Conservation (phyloP, 306 rosid species). For the Malus asiatica region DNA sequence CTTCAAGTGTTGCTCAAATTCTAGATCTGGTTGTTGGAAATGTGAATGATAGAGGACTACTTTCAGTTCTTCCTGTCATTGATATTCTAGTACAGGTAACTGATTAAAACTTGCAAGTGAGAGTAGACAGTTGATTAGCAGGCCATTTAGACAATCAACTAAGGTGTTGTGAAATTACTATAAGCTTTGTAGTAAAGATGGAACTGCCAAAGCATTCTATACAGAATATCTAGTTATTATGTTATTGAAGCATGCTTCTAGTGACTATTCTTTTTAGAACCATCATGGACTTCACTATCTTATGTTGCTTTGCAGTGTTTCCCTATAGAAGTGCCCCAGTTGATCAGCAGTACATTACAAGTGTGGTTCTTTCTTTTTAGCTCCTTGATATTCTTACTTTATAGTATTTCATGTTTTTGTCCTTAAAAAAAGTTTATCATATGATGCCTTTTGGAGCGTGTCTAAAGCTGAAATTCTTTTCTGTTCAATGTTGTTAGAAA, state of each 20-base stretch:
- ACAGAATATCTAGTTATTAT: neutral
- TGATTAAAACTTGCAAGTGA: constrained; percentile 1
- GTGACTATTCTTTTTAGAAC: neutral
- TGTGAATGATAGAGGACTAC: constrained; percentile 81
- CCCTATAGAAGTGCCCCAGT: constrained; percentile 70
- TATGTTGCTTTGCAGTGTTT: constrained; percentile 59
- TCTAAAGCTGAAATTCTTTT: constrained; percentile 3
- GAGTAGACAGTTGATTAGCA: neutral
- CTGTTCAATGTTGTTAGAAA: constrained; percentile 49
- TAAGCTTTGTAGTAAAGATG: neutral
- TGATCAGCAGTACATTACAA: constrained; percentile 80
- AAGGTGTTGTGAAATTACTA: neutral
- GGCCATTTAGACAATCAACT: neutral
- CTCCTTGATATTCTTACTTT: neutral
- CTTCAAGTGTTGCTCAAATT: constrained; percentile 69
- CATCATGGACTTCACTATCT: neutral
- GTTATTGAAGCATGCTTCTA: neutral
- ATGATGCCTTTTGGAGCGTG: constrained; percentile 4
- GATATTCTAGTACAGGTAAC: constrained; percentile 82
- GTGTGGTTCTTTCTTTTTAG: constrained; percentile 41
- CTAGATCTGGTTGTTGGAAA: constrained; percentile 82
- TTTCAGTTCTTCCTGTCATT: constrained; percentile 74
- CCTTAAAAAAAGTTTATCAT: neutral
- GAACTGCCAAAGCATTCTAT: neutral
- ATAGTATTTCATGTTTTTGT: neutral